phyloP scores from a whole-genome alignment of 2,329 filamentous ascomycete genomes.

The Onygenales sp. region DNA sequence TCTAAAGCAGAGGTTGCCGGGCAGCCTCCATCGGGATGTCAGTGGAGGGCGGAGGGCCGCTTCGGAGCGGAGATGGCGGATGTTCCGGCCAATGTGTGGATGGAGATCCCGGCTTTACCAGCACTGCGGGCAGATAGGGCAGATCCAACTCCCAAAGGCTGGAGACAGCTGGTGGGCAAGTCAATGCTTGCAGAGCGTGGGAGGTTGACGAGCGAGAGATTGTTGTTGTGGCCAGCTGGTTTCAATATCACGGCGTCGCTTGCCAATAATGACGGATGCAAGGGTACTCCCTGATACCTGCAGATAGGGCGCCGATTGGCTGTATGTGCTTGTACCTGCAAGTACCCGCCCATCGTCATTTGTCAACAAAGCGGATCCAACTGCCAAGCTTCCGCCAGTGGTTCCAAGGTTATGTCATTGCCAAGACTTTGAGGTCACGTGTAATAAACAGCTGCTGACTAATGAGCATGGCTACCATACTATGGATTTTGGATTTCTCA shows the following conservation, averaged over 20 bases:
- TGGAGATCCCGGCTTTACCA: neutral
- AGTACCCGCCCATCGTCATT: neutral
- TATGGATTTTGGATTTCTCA: too few relatives aligned
- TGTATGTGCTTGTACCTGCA: neutral
- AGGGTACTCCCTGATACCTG: neutral
- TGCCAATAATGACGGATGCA: neutral
- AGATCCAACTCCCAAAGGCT: neutral
- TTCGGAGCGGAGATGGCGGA: neutral
- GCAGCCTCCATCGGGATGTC: constrained; percentile 23
- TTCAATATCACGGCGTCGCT: neutral
- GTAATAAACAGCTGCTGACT: neutral
- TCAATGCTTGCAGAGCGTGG: neutral
- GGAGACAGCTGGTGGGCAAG: neutral
- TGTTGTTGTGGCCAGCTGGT: neutral
- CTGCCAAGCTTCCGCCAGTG: too few relatives aligned
- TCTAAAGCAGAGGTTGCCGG: constrained; percentile 21
- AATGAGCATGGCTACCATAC: neutral
- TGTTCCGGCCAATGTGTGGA: neutral
- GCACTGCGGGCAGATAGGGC: neutral
- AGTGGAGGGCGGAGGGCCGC: constrained; percentile 10
- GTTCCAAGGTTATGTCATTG: too few relatives aligned
- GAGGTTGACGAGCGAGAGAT: neutral
- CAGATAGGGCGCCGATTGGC: neutral
- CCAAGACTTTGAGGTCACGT: neutral
- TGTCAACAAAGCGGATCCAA: neutral